phyloP scores from a whole-genome alignment of 1,139 yeast species.

The Protomyces lactucae-debilis region DNA sequence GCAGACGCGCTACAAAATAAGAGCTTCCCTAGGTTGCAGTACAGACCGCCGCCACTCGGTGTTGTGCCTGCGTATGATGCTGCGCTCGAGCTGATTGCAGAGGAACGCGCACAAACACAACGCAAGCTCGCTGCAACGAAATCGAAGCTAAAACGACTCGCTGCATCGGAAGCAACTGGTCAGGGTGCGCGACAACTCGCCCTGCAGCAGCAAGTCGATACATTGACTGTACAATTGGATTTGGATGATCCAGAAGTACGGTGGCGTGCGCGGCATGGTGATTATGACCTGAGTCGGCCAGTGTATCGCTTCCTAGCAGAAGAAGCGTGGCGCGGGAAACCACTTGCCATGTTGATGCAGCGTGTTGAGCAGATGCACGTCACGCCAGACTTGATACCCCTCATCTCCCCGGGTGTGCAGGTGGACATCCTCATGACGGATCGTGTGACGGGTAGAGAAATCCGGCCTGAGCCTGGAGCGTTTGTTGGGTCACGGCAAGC shows the following conservation, averaged over 20 bases:
- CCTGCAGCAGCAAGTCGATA: conserved; percentile 19
- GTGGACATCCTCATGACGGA: conserved; percentile 69
- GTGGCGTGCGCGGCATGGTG: conserved; percentile 30
- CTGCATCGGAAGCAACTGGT: conserved; percentile 2
- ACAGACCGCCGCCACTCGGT: conserved; percentile 29
- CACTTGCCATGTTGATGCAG: conserved; percentile 73
- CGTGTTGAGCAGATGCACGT: conserved; percentile 79
- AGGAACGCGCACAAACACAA: conserved; percentile 29
- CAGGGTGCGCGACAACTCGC: conserved; percentile 22
- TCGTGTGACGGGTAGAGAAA: conserved; percentile 70
- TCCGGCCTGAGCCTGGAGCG: conserved; percentile 34
- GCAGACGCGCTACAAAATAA: background rate
- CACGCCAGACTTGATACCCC: conserved; percentile 91
- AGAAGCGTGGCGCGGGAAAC: conserved; percentile 66
- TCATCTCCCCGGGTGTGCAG: conserved; percentile 75
- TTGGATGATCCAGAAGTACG: conserved; percentile 33
- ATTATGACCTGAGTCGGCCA: conserved; percentile 65
- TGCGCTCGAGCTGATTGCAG: conserved; percentile 30
- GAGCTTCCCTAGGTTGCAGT: conserved; percentile 22
- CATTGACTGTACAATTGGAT: conserved; percentile 31
- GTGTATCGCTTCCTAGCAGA: conserved; percentile 67
- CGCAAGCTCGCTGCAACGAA: conserved; percentile 6
- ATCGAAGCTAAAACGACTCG: conserved; percentile 16
- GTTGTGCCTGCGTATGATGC: conserved; percentile 32
- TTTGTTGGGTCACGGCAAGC: conserved; percentile 69